Conservation (phyloP, 148 eudicot genomes). For the Fagopyrum esculentum region DNA sequence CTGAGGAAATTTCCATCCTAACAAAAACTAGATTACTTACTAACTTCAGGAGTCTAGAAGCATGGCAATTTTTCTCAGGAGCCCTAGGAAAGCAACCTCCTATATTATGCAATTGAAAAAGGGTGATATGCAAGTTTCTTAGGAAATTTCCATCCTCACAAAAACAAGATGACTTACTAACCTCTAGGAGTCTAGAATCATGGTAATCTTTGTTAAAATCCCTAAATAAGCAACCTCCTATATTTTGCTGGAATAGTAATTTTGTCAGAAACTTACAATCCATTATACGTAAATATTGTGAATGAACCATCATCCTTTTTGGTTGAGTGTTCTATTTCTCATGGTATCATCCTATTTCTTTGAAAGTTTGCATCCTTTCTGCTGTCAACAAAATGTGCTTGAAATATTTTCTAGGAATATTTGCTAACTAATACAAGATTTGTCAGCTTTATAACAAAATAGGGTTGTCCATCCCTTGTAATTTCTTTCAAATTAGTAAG, state of each 20-base stretch:
- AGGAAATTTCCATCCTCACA: background rate
- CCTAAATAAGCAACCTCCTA: background rate
- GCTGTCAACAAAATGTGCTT: background rate
- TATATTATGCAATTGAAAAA: background rate
- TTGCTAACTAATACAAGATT: background rate
- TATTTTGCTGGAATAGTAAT: background rate
- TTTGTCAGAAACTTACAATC: background rate
- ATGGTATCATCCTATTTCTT: background rate
- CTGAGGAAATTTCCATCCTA: background rate
- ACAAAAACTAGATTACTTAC: background rate
- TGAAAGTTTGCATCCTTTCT: background rate
- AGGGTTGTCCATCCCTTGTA: background rate
- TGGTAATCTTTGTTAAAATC: background rate
- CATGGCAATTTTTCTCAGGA: background rate
- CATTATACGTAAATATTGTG: background rate
- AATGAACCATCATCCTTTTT: background rate
- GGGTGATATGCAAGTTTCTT: background rate
- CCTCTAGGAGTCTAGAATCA: background rate
- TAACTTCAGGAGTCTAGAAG: background rate
- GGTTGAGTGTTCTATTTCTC: background rate
- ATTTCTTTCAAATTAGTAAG: background rate
- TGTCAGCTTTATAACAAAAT: background rate
- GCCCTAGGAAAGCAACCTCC: background rate
- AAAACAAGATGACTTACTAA: background rate
- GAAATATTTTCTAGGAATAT: background rate